Base-by-base conservation (phyloP, 805 yeast species). In the Wickerhamiella bombiphila region DNA sequence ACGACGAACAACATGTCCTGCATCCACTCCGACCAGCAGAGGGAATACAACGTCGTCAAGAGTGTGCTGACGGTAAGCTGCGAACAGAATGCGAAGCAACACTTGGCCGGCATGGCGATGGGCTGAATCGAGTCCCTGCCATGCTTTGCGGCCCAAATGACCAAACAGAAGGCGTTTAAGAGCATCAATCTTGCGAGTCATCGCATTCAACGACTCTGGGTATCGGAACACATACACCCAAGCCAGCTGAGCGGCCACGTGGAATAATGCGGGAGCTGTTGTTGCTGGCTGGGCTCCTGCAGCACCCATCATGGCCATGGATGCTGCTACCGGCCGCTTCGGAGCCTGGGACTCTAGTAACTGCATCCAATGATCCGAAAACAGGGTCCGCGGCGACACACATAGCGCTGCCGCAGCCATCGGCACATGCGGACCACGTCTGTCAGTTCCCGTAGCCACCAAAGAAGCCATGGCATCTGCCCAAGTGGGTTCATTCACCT, bases 401-500 rank as follows among this genome's bases (percentile, higher is more conserved):
- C 88, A 73, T 17, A 91, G 63, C 2, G 78, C 68, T 0, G 94
- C 72, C 0, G 85, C 73, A 22, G 79, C 70, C 33, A 88, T 52
- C 22, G 76, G 71, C 13, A 13, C 16, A 8, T 8, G 16, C 13
- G 22, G 39, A 4, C 11, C 18, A 18, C 35, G 35, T 4, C n/a
- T n/a, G 15, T 22, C 31, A 8, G 17, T 22, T 15, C 35, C 35
- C 5, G 30, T 38, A 6, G 3, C 57, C 54, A 70, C 75, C 11
- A 88, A 72, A 15, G 65, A 60, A 17, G 69, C 69, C 38, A 83
- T 70, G 0, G 95, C 91, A 29, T 74, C 80, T 0, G 77, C 75
- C 99, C 98, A 91, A 1, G 79, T 74, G 3, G 98, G 98, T 55
- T 88, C 94, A 51, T 91, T 88, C 0, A 83, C 86, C 54, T 91